These are phyloP conservation scores for Ustilago loliicola DNA, from an alignment of 1,284 basidiomycete species.

Conservation along the genomic window DNA sequence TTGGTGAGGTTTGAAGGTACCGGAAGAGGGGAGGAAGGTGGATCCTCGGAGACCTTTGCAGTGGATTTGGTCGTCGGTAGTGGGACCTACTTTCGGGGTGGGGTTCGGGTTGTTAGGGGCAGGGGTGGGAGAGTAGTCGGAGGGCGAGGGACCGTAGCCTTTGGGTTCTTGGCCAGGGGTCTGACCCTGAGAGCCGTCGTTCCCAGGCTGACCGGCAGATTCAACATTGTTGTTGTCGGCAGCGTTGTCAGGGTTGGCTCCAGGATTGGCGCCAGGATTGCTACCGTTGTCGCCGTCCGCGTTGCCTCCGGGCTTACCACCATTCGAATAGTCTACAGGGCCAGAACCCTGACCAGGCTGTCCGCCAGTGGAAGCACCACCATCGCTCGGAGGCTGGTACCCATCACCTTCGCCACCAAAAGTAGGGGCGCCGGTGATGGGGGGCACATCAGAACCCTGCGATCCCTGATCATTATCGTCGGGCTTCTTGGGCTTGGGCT, in stretches of 20 bases:
- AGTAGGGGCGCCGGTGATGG: neutral
- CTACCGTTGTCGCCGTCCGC: neutral
- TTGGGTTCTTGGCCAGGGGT: slow-evolving; percentile 9
- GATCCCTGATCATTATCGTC: neutral
- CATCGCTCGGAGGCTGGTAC: neutral
- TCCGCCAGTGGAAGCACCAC: neutral
- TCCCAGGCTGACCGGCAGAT: slow-evolving; percentile 1
- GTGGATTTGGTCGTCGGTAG: slow-evolving; percentile 1
- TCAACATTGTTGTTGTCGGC: neutral
- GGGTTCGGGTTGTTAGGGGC: neutral
- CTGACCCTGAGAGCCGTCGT: slow-evolving; percentile 4
- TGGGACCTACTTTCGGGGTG: neutral
- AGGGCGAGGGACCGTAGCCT: neutral
- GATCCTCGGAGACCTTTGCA: slow-evolving; percentile 28
- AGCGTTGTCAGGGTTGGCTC: neutral
- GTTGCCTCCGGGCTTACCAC: slow-evolving; percentile 3
- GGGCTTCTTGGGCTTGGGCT: slow-evolving; percentile 8
- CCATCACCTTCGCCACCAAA: neutral
- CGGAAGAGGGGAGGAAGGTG: slow-evolving; percentile 12
- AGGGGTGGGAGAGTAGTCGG: neutral
- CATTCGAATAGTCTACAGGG: neutral
- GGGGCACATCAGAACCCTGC: neutral
- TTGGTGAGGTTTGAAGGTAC: slow-evolving; percentile 23
- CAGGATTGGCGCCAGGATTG: neutral
- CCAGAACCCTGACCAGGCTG: neutral